Evolutionary conservation across 2,329 filamentous ascomycete genomes (phyloP), one percentile per base, ranked within the genome.

Genomic region (Mycosphaerella arachidis): DNA sequence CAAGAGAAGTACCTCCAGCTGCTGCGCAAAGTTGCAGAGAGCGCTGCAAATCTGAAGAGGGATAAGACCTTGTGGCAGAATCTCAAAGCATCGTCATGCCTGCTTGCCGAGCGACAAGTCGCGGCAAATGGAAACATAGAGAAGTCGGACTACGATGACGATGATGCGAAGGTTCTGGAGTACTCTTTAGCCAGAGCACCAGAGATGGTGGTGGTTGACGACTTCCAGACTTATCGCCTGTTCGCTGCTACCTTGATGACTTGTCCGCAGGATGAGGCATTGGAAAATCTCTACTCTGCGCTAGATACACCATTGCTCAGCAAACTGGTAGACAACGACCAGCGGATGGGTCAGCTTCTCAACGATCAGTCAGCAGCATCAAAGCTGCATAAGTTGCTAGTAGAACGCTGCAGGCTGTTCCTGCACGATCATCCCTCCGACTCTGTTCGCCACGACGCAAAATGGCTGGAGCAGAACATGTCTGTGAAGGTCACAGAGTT

Each of bases 401-500:
- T 95, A 4, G 95, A 99, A 73, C 86, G 94, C 57, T 88, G 89
- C 56, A 90, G 93, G 65, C 82, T 99, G 29, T 99, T 97, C 73
- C 79, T 99, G 30, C 89, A 97, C 70, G 92, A 90, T 69, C 89
- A 93, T 71, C 84, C 86, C 37, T 80, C 84, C 4, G 90, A 95
- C 61, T 81, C 83, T n/a, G 86, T 99, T 70, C 89, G 88, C 66
- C 91, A 94, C 69, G 92, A 97, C 72, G 83, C 86, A 6, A 90
- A 89, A 67, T 99, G 94, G 94, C 79, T 99, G 10, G 91, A 96
- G 68, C 90, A 91, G 71, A 89, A 95, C 66, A 78, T 99, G 13
- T 81, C 79, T 0, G 90, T 99, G 2, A 82, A 89, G 65, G 84
- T 88, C 57, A 92, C 97, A 9, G 86, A 86, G 27, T 88, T 87